Percentiles rank a stretch among this genome's conserved stretches.
phyloP scores from a whole-genome alignment of 108 stramenopile genomes.

The Pseudonitzschia multiseries region DNA sequence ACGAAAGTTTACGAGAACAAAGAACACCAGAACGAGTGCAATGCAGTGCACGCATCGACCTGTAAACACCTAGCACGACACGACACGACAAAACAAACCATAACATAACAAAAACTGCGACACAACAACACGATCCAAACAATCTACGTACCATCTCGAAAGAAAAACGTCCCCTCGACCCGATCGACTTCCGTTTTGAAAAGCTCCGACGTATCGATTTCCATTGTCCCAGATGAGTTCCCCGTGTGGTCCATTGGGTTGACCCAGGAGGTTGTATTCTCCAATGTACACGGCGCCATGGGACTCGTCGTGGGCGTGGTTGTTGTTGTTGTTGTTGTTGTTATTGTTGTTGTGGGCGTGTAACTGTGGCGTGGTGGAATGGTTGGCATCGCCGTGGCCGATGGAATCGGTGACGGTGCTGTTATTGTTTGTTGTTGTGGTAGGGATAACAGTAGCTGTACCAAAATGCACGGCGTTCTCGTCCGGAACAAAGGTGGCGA shows the following conservation, averaged over 20 bases:
- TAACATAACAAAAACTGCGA: too few relatives aligned
- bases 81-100: background rate
- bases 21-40: too few relatives aligned
- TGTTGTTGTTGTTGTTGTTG: too few relatives aligned
- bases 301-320: background rate
- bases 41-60: too few relatives aligned
- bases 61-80: too few relatives aligned
- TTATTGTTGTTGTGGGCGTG: too few relatives aligned
- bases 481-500: background rate
- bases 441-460: background rate
- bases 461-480: background rate
- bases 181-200: slow-evolving; percentile 51
- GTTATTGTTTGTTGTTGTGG: too few relatives aligned
- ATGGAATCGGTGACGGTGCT: background rate
- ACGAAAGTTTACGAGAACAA: too few relatives aligned
- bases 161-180: slow-evolving; percentile 55
- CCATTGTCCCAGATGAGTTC: slow-evolving; percentile 59
- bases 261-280: slow-evolving; percentile 44
- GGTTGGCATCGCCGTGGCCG: background rate
- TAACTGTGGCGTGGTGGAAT: background rate
- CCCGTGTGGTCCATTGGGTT: slow-evolving; percentile 57
- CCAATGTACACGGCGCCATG: slow-evolving; percentile 40
- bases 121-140: background rate
- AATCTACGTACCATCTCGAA: slow-evolving; percentile 40
- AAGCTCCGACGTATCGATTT: slow-evolving; percentile 56